phyloP scores from a whole-genome alignment of 169 alveolate genomes.

The Cryptosporidium parvum region DNA sequence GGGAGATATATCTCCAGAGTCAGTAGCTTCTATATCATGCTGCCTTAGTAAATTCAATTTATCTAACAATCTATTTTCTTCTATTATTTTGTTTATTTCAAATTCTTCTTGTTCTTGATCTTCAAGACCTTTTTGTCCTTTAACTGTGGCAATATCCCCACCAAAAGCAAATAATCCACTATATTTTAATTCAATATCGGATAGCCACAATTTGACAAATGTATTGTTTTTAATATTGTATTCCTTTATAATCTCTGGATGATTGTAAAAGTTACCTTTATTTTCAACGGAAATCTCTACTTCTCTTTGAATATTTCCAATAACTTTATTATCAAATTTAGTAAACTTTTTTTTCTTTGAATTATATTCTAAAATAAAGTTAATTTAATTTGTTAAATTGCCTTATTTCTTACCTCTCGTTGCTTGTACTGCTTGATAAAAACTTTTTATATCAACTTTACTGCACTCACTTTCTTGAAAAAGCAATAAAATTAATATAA shows the following conservation, averaged over 20 bases:
- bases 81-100: conserved; percentile 33
- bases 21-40: conserved; percentile 14
- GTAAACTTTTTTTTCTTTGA: conserved; percentile 21
- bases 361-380: conserved; percentile 14
- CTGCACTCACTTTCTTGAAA: conserved; percentile 11
- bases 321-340: conserved; percentile 42
- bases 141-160: background rate
- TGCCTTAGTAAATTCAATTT: conserved; percentile 27
- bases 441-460: background rate
- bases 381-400: background rate
- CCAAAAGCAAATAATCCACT: conserved; percentile 6
- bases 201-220: conserved; percentile 66
- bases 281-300: conserved; percentile 14
- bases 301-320: conserved; percentile 12
- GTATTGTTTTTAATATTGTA: conserved; percentile 34
- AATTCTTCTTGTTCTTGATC: conserved; percentile 16
- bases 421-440: conserved; percentile 6
- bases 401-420: conserved; percentile 9
- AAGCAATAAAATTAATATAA: background rate
- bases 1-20: background rate
- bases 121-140: background rate
- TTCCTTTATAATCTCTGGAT: background rate
- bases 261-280: background rate
- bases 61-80: conserved; percentile 42
- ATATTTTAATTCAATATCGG: conserved; percentile 30